Evolutionary conservation across 2,329 filamentous ascomycete species (phyloP), one percentile per base, ranked within the genome.

Genomic region (Curvularia sp.): DNA sequence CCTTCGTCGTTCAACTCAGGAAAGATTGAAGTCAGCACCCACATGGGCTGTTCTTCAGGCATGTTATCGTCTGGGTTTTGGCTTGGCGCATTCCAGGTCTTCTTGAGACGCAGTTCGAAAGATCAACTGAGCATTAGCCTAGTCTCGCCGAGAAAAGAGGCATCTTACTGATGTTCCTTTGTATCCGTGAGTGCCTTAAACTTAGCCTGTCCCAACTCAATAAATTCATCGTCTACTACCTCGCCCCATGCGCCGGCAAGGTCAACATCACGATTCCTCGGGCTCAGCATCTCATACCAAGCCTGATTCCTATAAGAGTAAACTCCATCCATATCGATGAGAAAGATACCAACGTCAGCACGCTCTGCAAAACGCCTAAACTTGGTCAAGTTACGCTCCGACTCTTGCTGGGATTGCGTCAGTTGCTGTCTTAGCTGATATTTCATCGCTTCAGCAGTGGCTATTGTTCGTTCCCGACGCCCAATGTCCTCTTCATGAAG

Each of bases 341-440:
- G 73, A 55, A 78, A 80, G 53, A 81, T 81, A 1, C 74, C 79
- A 6, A 79, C 68, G 3, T 78, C 77, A 5, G 76, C 69, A 4
- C 74, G 65, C 42, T 77, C 73, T 4, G 78, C 77, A 63, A 81
- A 77, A 5, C 76, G 66, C 31, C 74, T 70, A 47, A 81, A 80
- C 26, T 71, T 71, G 49, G 69, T 67, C 33, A 72, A 62, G 18
- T 66, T 72, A 4, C 65, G 56, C 15, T 74, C 71, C 6, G 75
- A 69, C 47, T 79, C 78, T 26, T 69, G 58, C 15, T 69, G 61
- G 2, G 64, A 66, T 12, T 68, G 74, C 2, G 72, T 63, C 10
- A 77, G 55, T 20, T 71, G 64, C 28, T 71, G 54, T 73, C 75
- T 39, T 64, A 78, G 64, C 64, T 4, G 74, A 65, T 20, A 75